Conservation (phyloP, 306 rosid species). For the Gastrolobium bilobum region DNA sequence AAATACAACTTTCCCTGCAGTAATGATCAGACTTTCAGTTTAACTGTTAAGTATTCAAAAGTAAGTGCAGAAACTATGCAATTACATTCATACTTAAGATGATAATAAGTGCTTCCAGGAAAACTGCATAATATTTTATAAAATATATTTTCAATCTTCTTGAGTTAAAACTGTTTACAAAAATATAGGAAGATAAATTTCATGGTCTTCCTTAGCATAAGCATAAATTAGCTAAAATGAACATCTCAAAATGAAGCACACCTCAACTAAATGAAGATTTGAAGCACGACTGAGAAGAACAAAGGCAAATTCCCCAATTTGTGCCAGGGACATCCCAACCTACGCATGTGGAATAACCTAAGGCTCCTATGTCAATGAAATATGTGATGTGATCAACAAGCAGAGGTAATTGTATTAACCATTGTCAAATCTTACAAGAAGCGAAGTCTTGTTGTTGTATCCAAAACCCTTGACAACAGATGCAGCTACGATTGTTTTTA, state of each 20-base stretch:
- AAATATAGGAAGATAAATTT: constrained; percentile 40
- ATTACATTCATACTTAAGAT: constrained; percentile 17
- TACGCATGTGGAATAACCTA: constrained; percentile 71
- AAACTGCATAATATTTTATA: neutral
- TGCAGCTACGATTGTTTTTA: constrained; percentile 82
- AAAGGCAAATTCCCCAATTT: constrained; percentile 97
- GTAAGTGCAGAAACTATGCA: constrained; percentile 22
- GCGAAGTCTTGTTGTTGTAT: constrained; percentile 85
- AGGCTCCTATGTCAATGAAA: constrained; percentile 66
- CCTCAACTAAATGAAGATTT: constrained; percentile 98
- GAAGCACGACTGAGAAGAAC: constrained; percentile 99
- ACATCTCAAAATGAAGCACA: constrained; percentile 44
- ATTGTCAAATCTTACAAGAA: constrained; percentile 78
- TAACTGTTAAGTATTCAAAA: constrained; percentile 15
- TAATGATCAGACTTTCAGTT: constrained; percentile 40
- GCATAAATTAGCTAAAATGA: constrained; percentile 27
- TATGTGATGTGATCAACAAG: constrained; percentile 50
- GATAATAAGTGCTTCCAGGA: constrained; percentile 7
- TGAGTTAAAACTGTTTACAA: constrained; percentile 25
- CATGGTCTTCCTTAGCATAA: constrained; percentile 39
- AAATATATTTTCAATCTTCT: constrained; percentile 25
- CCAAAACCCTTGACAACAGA: constrained; percentile 95
- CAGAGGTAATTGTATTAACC: constrained; percentile 39
- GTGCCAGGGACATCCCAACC: constrained; percentile 98
- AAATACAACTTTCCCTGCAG: constrained; percentile 92